Evolutionary conservation across 495 filamentous ascomycete genomes (phyloP).

Genomic region (Penicillium nucicola): DNA sequence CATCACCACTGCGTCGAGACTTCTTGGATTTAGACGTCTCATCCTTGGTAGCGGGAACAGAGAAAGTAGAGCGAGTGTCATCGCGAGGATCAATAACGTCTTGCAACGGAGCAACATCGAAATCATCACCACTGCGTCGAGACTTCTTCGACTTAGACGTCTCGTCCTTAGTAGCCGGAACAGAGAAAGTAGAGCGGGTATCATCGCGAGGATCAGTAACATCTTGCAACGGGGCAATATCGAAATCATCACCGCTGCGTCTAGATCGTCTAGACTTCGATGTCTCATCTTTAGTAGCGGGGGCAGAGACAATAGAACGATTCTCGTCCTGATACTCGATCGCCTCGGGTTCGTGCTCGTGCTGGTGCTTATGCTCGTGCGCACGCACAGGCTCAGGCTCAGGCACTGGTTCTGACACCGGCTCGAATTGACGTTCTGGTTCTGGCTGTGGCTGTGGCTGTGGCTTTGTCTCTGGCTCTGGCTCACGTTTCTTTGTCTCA

Average conservation of each 20-base stretch:
- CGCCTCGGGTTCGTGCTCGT: no score
- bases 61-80: background rate
- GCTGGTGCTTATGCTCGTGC: no score
- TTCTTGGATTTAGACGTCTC: background rate
- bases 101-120: background rate
- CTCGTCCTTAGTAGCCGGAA: background rate
- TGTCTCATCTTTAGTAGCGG: constrained; percentile 4
- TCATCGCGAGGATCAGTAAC: background rate
- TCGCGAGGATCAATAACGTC: background rate
- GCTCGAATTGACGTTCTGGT: no score
- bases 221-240: background rate
- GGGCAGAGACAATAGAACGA: background rate
- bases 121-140: background rate
- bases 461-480: no score
- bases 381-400: no score
- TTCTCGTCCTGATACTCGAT: background rate
- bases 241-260: background rate
- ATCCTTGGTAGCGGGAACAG: background rate
- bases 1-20: background rate
- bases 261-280: constrained; percentile 1
- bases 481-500: no score
- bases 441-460: no score
- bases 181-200: background rate
- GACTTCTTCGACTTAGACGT: background rate
- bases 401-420: no score